Conservation (phyloP, 2,329 filamentous ascomycete genomes). For the Endothia cerciana region DNA sequence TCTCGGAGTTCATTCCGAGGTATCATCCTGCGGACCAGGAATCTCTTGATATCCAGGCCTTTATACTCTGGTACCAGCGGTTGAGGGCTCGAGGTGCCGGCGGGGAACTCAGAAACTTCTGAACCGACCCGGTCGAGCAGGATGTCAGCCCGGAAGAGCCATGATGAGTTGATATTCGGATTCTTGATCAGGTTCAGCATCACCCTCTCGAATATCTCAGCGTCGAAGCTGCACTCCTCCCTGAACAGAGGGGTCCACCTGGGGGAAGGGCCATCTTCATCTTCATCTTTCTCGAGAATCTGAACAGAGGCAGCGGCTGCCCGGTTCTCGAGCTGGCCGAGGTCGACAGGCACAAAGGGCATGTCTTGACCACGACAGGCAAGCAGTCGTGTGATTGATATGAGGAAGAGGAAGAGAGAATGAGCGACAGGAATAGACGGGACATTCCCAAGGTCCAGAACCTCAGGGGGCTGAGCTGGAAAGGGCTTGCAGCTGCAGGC, state of each 20-base stretch:
- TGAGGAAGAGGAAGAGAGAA: background rate
- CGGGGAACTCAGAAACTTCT: conserved; percentile 31
- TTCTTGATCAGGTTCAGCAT: conserved; percentile 78
- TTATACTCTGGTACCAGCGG: conserved; percentile 50
- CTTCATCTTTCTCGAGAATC: conserved; percentile 34
- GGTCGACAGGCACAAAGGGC: conserved; percentile 27
- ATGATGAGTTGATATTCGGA: conserved; percentile 78
- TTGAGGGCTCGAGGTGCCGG: conserved; percentile 29
- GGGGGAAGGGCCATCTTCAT: conserved; percentile 42
- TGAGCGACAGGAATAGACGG: background rate
- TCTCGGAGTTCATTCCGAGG: conserved; percentile 83
- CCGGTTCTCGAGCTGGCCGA: conserved; percentile 19
- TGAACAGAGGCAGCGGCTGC: conserved; percentile 22
- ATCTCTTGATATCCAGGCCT: conserved; percentile 56
- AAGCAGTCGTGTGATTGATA: background rate
- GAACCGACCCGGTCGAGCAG: conserved; percentile 56
- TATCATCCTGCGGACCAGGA: conserved; percentile 76
- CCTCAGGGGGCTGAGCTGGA: background rate
- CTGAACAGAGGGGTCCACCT: conserved; percentile 59
- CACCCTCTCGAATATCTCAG: conserved; percentile 65
- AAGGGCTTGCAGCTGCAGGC: conserved; percentile 8
- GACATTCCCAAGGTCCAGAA: background rate
- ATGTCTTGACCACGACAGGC: conserved; percentile 17
- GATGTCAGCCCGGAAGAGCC: conserved; percentile 79
- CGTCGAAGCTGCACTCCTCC: conserved; percentile 64